phyloP scores from a whole-genome alignment of 306 rosid genomes.

The Casuarina cunninghamiana region DNA sequence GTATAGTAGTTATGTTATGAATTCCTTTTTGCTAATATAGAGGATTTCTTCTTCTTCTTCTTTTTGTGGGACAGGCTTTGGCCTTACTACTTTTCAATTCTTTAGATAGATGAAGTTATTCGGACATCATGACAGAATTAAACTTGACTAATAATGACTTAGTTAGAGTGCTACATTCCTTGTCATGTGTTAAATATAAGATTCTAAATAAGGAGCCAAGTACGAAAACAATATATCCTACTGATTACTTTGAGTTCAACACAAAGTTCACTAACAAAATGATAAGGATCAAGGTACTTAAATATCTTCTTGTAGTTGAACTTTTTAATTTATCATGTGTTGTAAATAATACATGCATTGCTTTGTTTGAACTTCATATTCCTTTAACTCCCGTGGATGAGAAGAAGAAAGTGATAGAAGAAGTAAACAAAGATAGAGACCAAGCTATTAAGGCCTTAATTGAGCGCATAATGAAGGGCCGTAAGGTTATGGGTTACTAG shows the following conservation, averaged over 20 bases:
- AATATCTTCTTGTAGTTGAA: neutral
- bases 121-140: constrained; percentile 78
- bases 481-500: constrained; percentile 69
- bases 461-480: constrained; percentile 83
- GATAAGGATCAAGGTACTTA: constrained; percentile 78
- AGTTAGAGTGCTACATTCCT: constrained; percentile 69
- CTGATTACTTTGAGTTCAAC: constrained; percentile 70
- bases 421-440: constrained; percentile 80
- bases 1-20: neutral
- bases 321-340: constrained; percentile 39
- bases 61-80: constrained; percentile 57
- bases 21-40: neutral
- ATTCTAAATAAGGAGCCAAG: constrained; percentile 72
- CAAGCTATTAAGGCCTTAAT: constrained; percentile 86
- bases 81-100: constrained; percentile 73
- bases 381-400: constrained; percentile 88
- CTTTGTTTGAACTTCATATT: constrained; percentile 39
- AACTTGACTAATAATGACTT: constrained; percentile 66
- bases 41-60: neutral
- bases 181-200: constrained; percentile 82
- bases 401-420: constrained; percentile 75
- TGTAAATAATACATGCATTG: constrained; percentile 1
- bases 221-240: constrained; percentile 52
- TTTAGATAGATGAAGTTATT: constrained; percentile 69
- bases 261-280: constrained; percentile 68